Evolutionary conservation across 139 green algal species (phyloP).

Genomic region (Yamagishiella unicocca): DNA sequence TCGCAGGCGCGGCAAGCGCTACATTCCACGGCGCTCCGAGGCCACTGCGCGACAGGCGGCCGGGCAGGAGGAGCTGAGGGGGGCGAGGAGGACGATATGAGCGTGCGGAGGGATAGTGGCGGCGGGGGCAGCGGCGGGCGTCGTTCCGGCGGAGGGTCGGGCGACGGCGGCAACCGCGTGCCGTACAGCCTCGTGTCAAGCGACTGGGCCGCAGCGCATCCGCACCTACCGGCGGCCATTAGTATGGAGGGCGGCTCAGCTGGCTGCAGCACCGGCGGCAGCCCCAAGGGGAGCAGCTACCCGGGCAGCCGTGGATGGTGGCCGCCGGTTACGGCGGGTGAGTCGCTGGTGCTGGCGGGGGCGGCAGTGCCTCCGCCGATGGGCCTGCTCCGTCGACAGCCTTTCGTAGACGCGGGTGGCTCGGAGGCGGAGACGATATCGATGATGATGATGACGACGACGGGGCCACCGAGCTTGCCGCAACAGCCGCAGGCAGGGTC

Average conservation of each 20-base stretch:
- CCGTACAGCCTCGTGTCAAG: slow-evolving; percentile 21
- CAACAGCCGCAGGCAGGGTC: not conserved
- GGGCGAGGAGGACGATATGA: no score
- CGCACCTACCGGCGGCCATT: not conserved
- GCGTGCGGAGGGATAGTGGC: no score
- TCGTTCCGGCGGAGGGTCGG: not conserved
- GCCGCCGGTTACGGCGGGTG: not conserved
- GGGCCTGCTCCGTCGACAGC: no score
- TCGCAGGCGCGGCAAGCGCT: no score
- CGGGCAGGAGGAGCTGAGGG: no score
- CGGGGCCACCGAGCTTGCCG: slow-evolving; percentile 1
- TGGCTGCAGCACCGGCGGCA: not conserved
- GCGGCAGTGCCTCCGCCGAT: not conserved
- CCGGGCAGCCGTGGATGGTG: slow-evolving; percentile 12
- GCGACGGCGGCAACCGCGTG: not conserved
- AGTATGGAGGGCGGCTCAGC: not conserved
- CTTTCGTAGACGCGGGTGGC: no score
- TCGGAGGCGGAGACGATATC: no score
- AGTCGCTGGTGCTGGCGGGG: not conserved
- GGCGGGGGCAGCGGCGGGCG: not conserved
- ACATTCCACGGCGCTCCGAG: no score
- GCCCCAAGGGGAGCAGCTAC: not conserved
- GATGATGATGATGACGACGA: no score
- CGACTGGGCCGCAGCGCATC: not conserved
- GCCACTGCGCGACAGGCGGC: no score